Conservation (phyloP, 139 green algal genomes). For the Chlorella sp. region DNA sequence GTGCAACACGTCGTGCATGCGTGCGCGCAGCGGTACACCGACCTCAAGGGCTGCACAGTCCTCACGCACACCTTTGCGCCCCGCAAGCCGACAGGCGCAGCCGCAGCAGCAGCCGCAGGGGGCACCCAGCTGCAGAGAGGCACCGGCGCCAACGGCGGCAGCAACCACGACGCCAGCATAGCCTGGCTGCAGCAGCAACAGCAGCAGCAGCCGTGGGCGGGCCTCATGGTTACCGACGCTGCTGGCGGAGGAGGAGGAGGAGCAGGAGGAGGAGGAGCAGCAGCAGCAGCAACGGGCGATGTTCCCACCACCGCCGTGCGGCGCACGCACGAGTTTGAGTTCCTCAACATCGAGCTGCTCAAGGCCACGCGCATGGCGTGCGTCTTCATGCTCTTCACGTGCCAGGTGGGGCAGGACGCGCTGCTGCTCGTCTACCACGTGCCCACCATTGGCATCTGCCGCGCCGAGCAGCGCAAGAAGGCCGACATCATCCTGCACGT, state of each 20-base stretch:
- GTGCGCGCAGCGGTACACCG: background rate
- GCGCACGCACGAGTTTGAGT: conserved; percentile 24
- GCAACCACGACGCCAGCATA: background rate
- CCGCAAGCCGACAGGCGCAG: background rate
- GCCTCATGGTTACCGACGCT: background rate
- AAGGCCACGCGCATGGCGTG: conserved; percentile 57
- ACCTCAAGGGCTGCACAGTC: background rate
- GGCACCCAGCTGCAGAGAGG: background rate
- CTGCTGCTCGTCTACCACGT: conserved; percentile 30
- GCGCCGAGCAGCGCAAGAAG: conserved; percentile 49
- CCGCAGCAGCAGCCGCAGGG: background rate
- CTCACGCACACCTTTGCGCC: background rate
- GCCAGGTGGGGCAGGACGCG: background rate
- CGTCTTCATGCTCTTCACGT: conserved; percentile 40
- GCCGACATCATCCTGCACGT: no score
- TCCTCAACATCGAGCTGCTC: conserved; percentile 49
- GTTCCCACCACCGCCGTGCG: background rate
- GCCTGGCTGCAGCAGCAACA: background rate
- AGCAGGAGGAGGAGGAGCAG: no score
- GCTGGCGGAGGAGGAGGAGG: background rate
- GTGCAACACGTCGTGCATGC: no score
- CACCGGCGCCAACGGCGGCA: background rate
- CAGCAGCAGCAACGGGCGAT: background rate
- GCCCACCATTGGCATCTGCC: conserved; percentile 51
- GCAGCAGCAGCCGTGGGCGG: background rate